A percentile compares a stretch with the other conserved stretches of the same genome.
Conservation (phyloP, 768 basidiomycete species). For the Leccinum aurantiacum region DNA sequence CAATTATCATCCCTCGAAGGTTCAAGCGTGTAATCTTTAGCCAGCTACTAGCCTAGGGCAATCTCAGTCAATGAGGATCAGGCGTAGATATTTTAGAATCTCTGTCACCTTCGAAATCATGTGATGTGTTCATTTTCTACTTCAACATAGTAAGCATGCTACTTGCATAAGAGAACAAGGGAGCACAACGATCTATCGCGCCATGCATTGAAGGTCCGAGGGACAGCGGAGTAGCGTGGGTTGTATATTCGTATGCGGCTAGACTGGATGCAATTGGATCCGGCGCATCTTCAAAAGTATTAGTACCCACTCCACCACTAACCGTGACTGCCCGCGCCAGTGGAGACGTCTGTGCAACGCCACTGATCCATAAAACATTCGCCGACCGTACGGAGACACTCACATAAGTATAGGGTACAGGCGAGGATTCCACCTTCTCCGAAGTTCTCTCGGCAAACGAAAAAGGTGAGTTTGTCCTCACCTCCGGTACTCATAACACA, state of each 20-base stretch:
- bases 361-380: no score
- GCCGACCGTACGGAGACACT: no score
- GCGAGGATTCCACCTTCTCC: no score
- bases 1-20: constrained; percentile 6
- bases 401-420: no score
- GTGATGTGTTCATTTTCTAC: not conserved
- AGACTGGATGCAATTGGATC: not conserved
- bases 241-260: not conserved
- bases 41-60: not conserved
- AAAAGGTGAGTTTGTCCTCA: no score
- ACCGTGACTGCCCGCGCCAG: not conserved
- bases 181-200: not conserved
- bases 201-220: not conserved
- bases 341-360: not conserved
- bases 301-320: not conserved
- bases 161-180: no score
- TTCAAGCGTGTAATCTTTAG: not conserved
- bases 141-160: not conserved
- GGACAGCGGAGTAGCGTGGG: not conserved
- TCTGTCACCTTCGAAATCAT: not conserved
- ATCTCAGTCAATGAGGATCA: not conserved
- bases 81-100: not conserved
- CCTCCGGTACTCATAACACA: no score
- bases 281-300: not conserved
- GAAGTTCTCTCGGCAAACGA: no score